Evolutionary conservation across 495 filamentous ascomycete species (phyloP).

Genomic region (Penicillium bialowiezense): DNA sequence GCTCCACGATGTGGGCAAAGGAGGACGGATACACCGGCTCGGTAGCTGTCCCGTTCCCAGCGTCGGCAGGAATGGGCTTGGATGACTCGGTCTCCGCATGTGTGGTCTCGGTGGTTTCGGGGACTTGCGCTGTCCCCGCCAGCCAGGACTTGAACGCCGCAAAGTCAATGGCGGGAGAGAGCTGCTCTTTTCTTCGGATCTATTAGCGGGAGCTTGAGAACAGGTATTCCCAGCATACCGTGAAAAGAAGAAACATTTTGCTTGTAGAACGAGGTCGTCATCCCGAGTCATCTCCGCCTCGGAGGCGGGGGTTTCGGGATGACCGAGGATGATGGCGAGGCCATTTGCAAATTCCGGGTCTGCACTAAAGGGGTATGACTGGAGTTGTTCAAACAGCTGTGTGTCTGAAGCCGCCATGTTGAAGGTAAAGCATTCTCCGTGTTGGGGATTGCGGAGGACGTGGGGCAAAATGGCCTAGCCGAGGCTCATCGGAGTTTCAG

Average conservation of each 20-base stretch:
- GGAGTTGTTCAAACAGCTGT: constrained; percentile 26
- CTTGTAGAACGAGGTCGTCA: constrained; percentile 47
- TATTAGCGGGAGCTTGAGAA: neutral
- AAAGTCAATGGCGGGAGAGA: constrained; percentile 38
- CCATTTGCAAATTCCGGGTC: constrained; percentile 50
- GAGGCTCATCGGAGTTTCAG: constrained; percentile 14
- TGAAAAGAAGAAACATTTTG: constrained; percentile 54
- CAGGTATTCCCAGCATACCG: constrained; percentile 26
- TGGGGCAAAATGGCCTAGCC: constrained; percentile 9
- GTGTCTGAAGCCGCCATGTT: constrained; percentile 3
- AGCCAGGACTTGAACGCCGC: constrained; percentile 44
- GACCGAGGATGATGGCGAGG: constrained; percentile 46
- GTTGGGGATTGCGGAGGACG: constrained; percentile 5
- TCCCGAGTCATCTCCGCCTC: constrained; percentile 38
- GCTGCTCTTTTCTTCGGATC: constrained; percentile 36
- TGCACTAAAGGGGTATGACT: constrained; percentile 35
- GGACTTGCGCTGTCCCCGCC: constrained; percentile 6
- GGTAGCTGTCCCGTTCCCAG: constrained; percentile 6
- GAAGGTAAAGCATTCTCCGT: neutral
- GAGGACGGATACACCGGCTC: constrained; percentile 74
- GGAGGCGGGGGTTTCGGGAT: constrained; percentile 38
- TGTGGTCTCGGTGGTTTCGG: neutral
- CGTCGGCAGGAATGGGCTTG: neutral
- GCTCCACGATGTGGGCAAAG: constrained; percentile 85
- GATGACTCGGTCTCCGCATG: neutral